Evolutionary conservation across 208 protist genomes (phyloP).

Genomic region (Angomonas deanei): DNA sequence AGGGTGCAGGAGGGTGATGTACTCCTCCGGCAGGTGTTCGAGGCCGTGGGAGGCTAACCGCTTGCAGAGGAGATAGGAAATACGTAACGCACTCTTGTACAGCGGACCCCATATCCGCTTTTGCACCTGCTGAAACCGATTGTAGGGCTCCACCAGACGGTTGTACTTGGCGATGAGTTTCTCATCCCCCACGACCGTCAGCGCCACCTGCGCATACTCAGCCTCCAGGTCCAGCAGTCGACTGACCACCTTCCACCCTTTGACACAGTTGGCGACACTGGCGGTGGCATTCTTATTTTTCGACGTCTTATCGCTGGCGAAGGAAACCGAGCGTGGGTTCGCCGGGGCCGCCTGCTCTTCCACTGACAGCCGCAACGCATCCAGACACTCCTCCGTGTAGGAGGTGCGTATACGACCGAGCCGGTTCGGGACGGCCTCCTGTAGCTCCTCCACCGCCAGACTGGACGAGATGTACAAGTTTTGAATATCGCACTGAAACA

Average conservation of each 20-base stretch:
- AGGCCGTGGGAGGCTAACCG: conserved; percentile 38
- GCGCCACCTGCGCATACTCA: conserved; percentile 18
- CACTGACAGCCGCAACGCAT: neutral
- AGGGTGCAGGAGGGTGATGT: conserved; percentile 50
- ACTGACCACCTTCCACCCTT: conserved; percentile 12
- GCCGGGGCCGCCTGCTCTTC: neutral
- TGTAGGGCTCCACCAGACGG: conserved; percentile 41
- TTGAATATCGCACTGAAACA: conserved; percentile 59
- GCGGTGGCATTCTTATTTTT: neutral
- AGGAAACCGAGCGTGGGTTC: neutral
- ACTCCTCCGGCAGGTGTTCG: conserved; percentile 39
- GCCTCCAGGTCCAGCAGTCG: conserved; percentile 30
- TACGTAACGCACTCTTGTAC: conserved; percentile 50
- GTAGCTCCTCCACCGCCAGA: conserved; percentile 47
- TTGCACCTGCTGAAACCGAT: conserved; percentile 33
- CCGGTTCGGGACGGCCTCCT: conserved; percentile 16
- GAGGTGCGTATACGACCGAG: conserved; percentile 9
- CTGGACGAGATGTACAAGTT: conserved; percentile 58
- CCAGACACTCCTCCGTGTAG: conserved; percentile 1
- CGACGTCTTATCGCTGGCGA: neutral
- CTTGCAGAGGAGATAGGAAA: conserved; percentile 68
- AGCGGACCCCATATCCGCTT: conserved; percentile 53
- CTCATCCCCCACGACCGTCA: conserved; percentile 32
- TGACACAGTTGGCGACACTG: neutral
- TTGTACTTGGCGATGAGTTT: conserved; percentile 43